A percentile compares a stretch with the other conserved stretches of the same genome.
Evolutionary conservation across 805 yeast genomes (phyloP).

Genomic region (Metschnikowia shivogae): DNA sequence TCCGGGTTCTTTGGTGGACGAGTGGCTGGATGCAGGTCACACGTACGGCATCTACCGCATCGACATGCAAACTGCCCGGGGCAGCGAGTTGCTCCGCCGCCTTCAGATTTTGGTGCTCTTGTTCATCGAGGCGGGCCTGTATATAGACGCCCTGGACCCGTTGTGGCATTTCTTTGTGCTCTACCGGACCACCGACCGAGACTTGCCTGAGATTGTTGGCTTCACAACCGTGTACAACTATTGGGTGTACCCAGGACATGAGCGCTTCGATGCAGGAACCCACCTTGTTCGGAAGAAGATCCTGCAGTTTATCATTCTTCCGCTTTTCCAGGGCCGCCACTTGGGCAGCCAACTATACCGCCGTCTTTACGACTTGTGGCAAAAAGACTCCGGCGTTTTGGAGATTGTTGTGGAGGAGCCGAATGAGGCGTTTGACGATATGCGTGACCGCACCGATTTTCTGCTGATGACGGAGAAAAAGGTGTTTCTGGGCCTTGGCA

Average conservation of each 20-base stretch:
- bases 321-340: slow-evolving; percentile 72
- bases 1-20: slow-evolving; percentile 35
- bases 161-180: slow-evolving; percentile 77
- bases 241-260: slow-evolving; percentile 64
- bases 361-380: slow-evolving; percentile 53
- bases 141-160: slow-evolving; percentile 70
- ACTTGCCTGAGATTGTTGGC: slow-evolving; percentile 56
- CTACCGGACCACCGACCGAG: slow-evolving; percentile 23
- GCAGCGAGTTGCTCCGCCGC: slow-evolving; percentile 56
- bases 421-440: slow-evolving; percentile 83
- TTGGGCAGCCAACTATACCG: slow-evolving; percentile 70
- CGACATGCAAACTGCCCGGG: slow-evolving; percentile 36
- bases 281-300: slow-evolving; percentile 60
- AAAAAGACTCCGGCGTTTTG: slow-evolving; percentile 44
- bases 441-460: slow-evolving; percentile 81
- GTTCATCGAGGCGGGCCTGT: slow-evolving; percentile 92
- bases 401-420: slow-evolving; percentile 95
- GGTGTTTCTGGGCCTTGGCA: slow-evolving; percentile 9
- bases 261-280: slow-evolving; percentile 44
- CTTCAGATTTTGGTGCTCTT: slow-evolving; percentile 76
- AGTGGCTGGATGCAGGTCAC: slow-evolving; percentile 34
- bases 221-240: slow-evolving; percentile 81
- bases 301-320: slow-evolving; percentile 81
- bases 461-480: slow-evolving; percentile 13
- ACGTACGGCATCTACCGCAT: slow-evolving; percentile 51